These are phyloP conservation scores for Cyclotella atomus DNA, from an alignment of 108 stramenopile species.

Conservation along the genomic window DNA sequence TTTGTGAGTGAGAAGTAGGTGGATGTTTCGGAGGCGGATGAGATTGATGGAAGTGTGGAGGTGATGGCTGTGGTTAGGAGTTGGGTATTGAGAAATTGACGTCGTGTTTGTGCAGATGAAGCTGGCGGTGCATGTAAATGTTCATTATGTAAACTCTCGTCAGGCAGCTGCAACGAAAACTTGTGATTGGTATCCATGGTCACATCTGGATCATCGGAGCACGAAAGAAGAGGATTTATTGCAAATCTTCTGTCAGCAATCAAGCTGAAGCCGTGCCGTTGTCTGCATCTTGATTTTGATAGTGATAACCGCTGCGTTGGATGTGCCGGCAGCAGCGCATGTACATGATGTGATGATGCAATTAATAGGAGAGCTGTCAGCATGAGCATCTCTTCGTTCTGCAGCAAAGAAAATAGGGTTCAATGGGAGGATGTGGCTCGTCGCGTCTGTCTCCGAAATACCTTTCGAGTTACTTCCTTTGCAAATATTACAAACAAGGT, in stretches of 20 bases:
- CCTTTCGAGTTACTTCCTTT: no score
- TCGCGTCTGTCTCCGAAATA: no score
- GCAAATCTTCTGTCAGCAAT: not conserved
- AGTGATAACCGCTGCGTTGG: not conserved
- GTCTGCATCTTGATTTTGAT: not conserved
- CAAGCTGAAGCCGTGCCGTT: not conserved
- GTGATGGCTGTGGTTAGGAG: no score
- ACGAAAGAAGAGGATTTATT: not conserved
- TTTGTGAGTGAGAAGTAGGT: constrained; percentile 47
- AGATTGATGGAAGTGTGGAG: constrained; percentile 11
- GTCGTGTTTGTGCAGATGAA: constrained; percentile 15
- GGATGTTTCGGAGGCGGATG: constrained; percentile 6
- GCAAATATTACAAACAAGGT: no score
- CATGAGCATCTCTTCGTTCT: no score
- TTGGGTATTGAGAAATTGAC: no score
- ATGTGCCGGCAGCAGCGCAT: not conserved
- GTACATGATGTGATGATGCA: not conserved
- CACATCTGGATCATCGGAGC: not conserved
- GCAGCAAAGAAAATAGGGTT: no score
- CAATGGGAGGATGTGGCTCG: no score
- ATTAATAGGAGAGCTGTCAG: no score
- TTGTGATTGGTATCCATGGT: no score
- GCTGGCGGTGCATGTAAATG: not conserved
- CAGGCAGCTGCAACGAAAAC: not conserved
- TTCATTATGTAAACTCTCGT: no score